A percentile compares a stretch with the other conserved stretches of the same genome.
Conservation (phyloP, 2,329 filamentous ascomycete species). For the Tolypocladium tropicale region DNA sequence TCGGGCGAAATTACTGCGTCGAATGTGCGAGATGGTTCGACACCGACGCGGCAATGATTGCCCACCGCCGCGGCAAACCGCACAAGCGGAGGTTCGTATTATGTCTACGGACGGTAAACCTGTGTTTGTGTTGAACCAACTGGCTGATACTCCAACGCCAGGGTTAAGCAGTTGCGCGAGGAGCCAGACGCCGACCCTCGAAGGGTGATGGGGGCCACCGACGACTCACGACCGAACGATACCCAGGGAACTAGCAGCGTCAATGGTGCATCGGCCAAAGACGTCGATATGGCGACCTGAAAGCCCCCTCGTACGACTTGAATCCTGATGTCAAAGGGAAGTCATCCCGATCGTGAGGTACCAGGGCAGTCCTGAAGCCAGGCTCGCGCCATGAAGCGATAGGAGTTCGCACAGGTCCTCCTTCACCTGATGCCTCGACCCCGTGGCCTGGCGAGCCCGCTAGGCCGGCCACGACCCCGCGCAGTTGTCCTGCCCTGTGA, state of each 20-base stretch:
- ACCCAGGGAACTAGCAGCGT: slow-evolving; percentile 5
- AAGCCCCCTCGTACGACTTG: not conserved
- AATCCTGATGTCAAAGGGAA: not conserved
- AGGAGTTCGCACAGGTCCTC: not conserved
- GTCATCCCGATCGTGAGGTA: not conserved
- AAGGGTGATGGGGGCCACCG: slow-evolving; percentile 72
- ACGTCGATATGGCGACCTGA: slow-evolving; percentile 22
- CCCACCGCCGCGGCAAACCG: slow-evolving; percentile 78
- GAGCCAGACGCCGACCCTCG: slow-evolving; percentile 82
- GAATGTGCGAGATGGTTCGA: slow-evolving; percentile 98
- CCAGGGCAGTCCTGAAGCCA: not conserved
- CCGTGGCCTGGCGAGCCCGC: slow-evolving; percentile 34
- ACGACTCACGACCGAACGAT: slow-evolving; percentile 64
- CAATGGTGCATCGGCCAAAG: slow-evolving; percentile 10
- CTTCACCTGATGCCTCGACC: slow-evolving; percentile 35
- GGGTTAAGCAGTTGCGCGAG: slow-evolving; percentile 71
- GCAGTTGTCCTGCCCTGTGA: slow-evolving; percentile 17
- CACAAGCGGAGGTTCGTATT: slow-evolving; percentile 66
- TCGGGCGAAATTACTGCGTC: slow-evolving; percentile 79
- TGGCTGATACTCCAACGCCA: slow-evolving; percentile 25
- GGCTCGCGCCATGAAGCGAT: not conserved
- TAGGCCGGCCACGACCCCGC: slow-evolving; percentile 26
- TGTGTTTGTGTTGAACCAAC: not conserved
- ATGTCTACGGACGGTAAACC: not conserved
- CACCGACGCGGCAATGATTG: slow-evolving; percentile 61